These are phyloP conservation scores for Fusarium equiseti DNA, from an alignment of 2,329 filamentous ascomycete species.

Conservation along the genomic window DNA sequence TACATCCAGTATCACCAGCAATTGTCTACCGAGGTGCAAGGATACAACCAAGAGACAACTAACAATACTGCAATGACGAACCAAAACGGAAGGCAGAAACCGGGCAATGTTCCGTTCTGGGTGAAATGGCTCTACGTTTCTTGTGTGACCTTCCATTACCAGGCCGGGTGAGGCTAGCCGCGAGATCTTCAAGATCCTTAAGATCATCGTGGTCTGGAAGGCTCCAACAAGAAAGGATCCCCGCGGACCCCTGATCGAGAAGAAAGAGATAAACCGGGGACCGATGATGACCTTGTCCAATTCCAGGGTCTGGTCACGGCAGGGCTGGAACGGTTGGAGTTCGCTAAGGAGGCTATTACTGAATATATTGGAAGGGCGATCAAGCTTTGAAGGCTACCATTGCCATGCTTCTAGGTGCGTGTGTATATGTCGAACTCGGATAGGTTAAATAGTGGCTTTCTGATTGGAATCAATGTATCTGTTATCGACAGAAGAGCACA, in stretches of 20 bases:
- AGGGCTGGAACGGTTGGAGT: constrained; percentile 1
- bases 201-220: constrained; percentile 53
- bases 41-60: constrained; percentile 7
- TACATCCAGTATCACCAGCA: constrained; percentile 1
- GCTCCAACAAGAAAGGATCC: constrained; percentile 50
- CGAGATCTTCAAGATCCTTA: constrained; percentile 57
- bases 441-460: not conserved
- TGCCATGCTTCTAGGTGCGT: not conserved
- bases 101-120: constrained; percentile 15
- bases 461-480: not conserved
- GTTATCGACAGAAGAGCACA: not conserved
- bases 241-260: constrained; percentile 41
- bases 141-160: constrained; percentile 18
- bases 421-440: not conserved
- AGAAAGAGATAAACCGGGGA: constrained; percentile 62
- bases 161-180: constrained; percentile 56
- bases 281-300: not conserved
- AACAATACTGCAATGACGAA: constrained; percentile 6
- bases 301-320: not conserved
- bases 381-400: not conserved
- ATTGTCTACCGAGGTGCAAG: constrained; percentile 2
- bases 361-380: not conserved
- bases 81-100: constrained; percentile 39
- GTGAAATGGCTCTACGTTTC: constrained; percentile 5
- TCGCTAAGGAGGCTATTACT: constrained; percentile 14